Base-by-base conservation (phyloP, 2,329 filamentous ascomycete species). In the Geosmithia morbida region DNA sequence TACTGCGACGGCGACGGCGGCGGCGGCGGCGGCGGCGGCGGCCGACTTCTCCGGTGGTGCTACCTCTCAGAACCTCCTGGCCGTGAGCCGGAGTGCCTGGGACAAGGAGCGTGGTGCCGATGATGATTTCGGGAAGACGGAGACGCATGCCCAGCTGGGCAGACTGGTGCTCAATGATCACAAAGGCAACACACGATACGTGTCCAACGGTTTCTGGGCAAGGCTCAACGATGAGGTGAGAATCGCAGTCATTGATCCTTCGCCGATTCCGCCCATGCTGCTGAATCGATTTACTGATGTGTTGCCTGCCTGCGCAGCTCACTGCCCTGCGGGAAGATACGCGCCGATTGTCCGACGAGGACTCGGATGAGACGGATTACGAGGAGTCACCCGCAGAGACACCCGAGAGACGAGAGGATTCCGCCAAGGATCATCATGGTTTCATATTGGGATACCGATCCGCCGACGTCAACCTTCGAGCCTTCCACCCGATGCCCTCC, bases 151-250 rank as follows among this genome's bases (percentile, higher is more conserved):
- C 43, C 69, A 77, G 48, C 82, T 85, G 60, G 82, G 84, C 2
- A 69, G 83, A 30, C 62, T 89, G 46, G 81, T 88, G 1, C 65
- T 87, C 37, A 81, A 83, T 51, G 81, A 87, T 49, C 71, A 72
- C 48, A 81, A 80, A 40, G 77, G 76, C 50, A 82, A 77, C 45
- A 80, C 77, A 48, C 70, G 82, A 58, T 89, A 88, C 58, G 77
- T 89, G 53, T 86, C 82, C 64, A 85, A 79, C 59, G 81, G 77
- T 7, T 86, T 88, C 56, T 87, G 83, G 83, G 77, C 82, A 18
- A 85, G 77, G 51, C 69, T 89, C 46, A 85, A 81, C 50, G 84
- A 87, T 47, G 83, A 88, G 70, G 80, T 82, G 29, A 39, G 18
- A n/a, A n/a, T n/a, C n/a, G n/a, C n/a, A n/a, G n/a, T n/a, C n/a